Evolutionary conservation across 495 filamentous ascomycete species (phyloP), one percentile per base, ranked within the genome.

Genomic region (Chaetomidium leptoderma): DNA sequence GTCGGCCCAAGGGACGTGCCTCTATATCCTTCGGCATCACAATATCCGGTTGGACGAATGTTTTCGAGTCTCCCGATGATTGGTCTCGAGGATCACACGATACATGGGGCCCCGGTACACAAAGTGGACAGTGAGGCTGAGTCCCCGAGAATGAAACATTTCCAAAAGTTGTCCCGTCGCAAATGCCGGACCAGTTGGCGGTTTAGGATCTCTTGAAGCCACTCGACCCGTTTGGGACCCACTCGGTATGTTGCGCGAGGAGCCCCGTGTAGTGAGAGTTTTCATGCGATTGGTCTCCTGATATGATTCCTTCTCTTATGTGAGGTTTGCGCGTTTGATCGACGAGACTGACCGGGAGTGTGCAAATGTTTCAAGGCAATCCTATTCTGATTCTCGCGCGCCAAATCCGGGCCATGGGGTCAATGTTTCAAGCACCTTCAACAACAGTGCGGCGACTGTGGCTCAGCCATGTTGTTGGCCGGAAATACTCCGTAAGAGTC

Each of bases 401-500:
- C 39, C 30, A 55, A 29, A 7, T 33, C 17, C 27, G 26, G 11
- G 17, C 17, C n/a, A 27, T n/a, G n/a, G n/a, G n/a, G 8, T 35
- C 32, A 3, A 35, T 5, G 32, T 8, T 13, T 9, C 32, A 2
- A 35, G 32, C 32, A 13, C 6, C 37, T 40, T 47, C 26, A 5
- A 23, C 2, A 23, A 17, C 19, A 36, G 19, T 21, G 13, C 21
- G 47, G 4, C 32, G 32, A n/a, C 19, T 26, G 47, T 37, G 47
- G 47, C 21, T 21, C 19, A 26, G 47, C 32, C 19, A 36, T n/a
- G 19, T 14, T 16, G 21, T 17, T 8, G 33, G 8, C 29, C 13
- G 32, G 47, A 11, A 24, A 51, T 36, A n/a, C n/a, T n/a, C n/a
- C n/a, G n/a, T n/a, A 51, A 51, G 47, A 51, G 47, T 32, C 47